A percentile compares a stretch with the other conserved stretches of the same genome.
phyloP scores from a whole-genome alignment of 495 filamentous ascomycete species.

The Penicillium alfredii region DNA sequence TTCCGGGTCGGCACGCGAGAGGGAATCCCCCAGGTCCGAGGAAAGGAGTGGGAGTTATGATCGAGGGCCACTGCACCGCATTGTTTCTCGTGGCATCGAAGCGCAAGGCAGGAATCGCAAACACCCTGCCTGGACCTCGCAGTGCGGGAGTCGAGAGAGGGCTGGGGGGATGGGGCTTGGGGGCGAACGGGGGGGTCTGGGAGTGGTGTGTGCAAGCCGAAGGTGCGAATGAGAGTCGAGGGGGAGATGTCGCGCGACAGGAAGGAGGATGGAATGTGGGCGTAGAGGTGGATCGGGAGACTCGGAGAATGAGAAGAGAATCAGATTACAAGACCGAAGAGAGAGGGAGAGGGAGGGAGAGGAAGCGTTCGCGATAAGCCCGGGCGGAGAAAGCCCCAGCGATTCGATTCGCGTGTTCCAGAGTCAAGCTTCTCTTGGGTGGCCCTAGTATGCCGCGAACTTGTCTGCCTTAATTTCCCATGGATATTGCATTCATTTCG shows the following conservation, averaged over 20 bases:
- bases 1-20: slow-evolving; percentile 10
- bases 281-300: slow-evolving; percentile 1
- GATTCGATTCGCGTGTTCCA: slow-evolving; percentile 24
- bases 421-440: slow-evolving; percentile 42
- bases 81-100: slow-evolving; percentile 27
- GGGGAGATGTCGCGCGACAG: too few relatives aligned
- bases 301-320: slow-evolving; percentile 2
- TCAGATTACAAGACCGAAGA: slow-evolving; percentile 4
- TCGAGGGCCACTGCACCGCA: slow-evolving; percentile 28
- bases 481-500: too few relatives aligned
- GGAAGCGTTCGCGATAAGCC: slow-evolving; percentile 19
- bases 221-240: too few relatives aligned
- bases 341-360: slow-evolving; percentile 3
- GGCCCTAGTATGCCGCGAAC: slow-evolving; percentile 19
- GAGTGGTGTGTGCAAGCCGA: too few relatives aligned
- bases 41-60: slow-evolving; percentile 26
- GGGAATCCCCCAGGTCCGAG: slow-evolving; percentile 12
- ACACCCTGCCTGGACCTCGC: slow-evolving; percentile 7
- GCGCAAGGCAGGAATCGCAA: slow-evolving; percentile 9
- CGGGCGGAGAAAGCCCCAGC: slow-evolving; percentile 23
- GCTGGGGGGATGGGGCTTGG: too few relatives aligned
- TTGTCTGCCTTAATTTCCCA: slow-evolving; percentile 11
- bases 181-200: too few relatives aligned
- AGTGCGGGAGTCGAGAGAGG: neutral
- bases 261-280: slow-evolving; percentile 14